A percentile compares a stretch with the other conserved stretches of the same genome.
These are phyloP conservation scores for Xanthoconium purpureum DNA, from an alignment of 768 basidiomycete species.

Conservation along the genomic window DNA sequence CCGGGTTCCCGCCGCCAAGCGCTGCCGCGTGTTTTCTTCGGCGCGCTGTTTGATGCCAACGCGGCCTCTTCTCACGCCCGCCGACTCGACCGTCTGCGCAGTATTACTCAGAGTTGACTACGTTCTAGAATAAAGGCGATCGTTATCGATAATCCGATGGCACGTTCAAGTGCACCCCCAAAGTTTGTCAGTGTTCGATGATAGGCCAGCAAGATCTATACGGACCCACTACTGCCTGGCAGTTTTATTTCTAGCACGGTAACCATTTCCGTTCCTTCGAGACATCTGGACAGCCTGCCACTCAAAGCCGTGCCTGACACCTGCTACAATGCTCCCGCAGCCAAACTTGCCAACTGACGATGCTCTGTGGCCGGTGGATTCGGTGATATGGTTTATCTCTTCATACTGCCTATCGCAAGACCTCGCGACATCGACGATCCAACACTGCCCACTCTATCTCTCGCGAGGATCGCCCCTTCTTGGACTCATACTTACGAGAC, in stretches of 20 bases:
- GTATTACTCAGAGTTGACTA: no score
- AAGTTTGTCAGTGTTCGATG: no score
- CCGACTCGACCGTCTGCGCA: neutral
- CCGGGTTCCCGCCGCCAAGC: constrained; percentile 10
- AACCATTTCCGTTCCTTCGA: neutral
- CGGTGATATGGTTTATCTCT: neutral
- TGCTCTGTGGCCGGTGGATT: neutral
- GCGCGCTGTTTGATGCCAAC: neutral
- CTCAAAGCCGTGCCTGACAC: constrained; percentile 12
- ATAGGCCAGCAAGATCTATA: no score
- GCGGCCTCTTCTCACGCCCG: neutral
- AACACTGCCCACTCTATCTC: constrained; percentile 2
- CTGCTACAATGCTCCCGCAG: neutral
- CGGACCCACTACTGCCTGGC: no score
- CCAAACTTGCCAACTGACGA: neutral
- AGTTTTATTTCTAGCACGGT: no score
- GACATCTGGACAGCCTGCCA: neutral
- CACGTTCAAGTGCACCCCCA: no score
- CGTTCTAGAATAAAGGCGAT: constrained; percentile 9
- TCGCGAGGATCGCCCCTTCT: constrained; percentile 7
- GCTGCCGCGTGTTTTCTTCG: constrained; percentile 22
- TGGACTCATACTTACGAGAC: constrained; percentile 11
- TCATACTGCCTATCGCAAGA: neutral
- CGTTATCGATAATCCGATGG: constrained; percentile 18
- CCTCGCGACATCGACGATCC: constrained; percentile 17